phyloP scores from a whole-genome alignment of 768 basidiomycete genomes.

The Aureoboletus auriporus region DNA sequence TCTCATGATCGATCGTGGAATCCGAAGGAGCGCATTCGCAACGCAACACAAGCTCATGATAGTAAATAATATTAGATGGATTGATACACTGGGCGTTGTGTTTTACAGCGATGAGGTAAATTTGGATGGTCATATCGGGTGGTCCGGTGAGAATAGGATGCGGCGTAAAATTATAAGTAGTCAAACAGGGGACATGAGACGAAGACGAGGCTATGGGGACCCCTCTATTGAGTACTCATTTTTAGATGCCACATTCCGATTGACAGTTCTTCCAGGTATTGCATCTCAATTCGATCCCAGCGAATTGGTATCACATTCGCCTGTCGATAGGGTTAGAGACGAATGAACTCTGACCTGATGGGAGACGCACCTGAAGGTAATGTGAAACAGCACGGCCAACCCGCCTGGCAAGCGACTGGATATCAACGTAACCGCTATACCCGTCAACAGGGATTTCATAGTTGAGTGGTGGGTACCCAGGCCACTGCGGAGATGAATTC shows the following conservation, averaged over 20 bases:
- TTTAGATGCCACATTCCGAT: conserved; percentile 75
- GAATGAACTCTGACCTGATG: not conserved
- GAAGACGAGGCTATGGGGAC: not conserved
- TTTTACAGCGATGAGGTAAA: conserved; percentile 16
- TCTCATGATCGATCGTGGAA: not conserved
- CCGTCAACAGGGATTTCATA: conserved; percentile 73
- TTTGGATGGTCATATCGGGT: conserved; percentile 9
- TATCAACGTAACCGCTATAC: conserved; percentile 59
- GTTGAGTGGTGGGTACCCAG: conserved; percentile 63
- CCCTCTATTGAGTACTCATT: conserved; percentile 30
- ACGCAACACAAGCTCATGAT: conserved; percentile 1
- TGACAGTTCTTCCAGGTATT: conserved; percentile 66
- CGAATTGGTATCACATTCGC: conserved; percentile 65
- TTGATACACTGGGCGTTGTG: conserved; percentile 19
- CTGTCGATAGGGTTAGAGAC: conserved; percentile 32
- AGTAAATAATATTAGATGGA: conserved; percentile 20
- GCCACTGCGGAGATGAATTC: conserved; percentile 47
- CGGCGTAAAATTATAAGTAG: conserved; percentile 7
- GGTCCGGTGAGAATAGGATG: conserved; percentile 9
- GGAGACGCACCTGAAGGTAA: conserved; percentile 57
- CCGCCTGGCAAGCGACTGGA: conserved; percentile 64
- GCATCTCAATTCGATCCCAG: conserved; percentile 65
- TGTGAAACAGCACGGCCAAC: conserved; percentile 70
- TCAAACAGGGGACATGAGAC: not conserved
- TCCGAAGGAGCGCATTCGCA: not conserved